Evolutionary conservation across 202 grass and related monocot species (phyloP).

Genomic region (Thinopyrum obtusiflorum): DNA sequence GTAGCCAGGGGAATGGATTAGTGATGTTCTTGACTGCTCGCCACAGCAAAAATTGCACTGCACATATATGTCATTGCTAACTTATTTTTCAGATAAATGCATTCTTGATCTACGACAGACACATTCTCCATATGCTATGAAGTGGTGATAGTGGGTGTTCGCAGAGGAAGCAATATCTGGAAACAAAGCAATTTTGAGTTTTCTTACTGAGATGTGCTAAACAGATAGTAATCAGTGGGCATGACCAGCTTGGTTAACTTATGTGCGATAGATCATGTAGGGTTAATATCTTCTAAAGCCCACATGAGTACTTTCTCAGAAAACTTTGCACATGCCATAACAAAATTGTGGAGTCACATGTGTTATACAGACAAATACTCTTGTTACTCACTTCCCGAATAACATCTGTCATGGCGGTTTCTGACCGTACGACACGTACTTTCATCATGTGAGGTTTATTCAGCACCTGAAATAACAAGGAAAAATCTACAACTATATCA

Average conservation of each 20-base stretch:
- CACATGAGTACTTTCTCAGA: neutral
- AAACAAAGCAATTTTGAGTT: neutral
- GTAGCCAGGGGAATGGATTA: neutral
- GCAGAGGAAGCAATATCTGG: neutral
- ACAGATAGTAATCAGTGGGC: neutral
- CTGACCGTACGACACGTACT: constrained; percentile 63
- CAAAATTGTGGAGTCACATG: neutral
- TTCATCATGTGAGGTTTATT: constrained; percentile 76
- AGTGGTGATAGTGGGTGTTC: neutral
- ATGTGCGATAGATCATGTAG: neutral
- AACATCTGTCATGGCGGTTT: constrained; percentile 97
- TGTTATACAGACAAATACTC: neutral
- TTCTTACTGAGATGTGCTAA: neutral
- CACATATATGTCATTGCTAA: neutral
- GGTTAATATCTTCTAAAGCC: neutral
- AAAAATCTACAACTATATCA: constrained; percentile 33
- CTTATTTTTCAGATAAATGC: neutral
- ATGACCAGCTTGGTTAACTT: constrained; percentile 2
- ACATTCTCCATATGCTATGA: neutral
- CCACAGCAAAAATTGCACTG: neutral
- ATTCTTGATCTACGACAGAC: neutral
- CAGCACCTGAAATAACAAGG: constrained; percentile 57
- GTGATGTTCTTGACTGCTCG: neutral
- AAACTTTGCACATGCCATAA: neutral
- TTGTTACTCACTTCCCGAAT: constrained; percentile 68